Base-by-base conservation (phyloP, 306 rosid genomes). In the Gastrolobium bilobum region DNA sequence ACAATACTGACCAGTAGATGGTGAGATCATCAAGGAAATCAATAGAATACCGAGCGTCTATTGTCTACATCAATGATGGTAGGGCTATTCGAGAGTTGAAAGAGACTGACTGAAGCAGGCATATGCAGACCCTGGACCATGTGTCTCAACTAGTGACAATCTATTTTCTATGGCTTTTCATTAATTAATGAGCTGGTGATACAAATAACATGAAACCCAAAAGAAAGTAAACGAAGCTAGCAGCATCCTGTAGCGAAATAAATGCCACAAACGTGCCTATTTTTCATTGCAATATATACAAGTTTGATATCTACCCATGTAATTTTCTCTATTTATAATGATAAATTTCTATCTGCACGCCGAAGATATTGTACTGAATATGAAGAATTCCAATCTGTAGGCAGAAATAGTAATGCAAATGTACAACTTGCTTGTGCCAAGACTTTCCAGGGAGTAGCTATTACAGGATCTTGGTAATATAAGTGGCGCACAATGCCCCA, bases 311-410 rank as follows among this genome's bases (percentile, higher is more conserved):
- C 84, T 83, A 61, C 34, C 47, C 69, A 51, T 59, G 65, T 53
- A 65, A 42, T 52, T 39, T 79, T 60, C 74, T 84, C 67, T 57
- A 52, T 37, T 15, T 78, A 70, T 65, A 57, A 54, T 34, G 62
- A 68, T 57, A 79, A 34, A 51, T 68, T 34, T 76, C 37, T 63
- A 67, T 71, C 79, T 84, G 62, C 81, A 81, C 88, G 72, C 26
- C 46, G 26, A 48, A 50, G 67, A 47, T 67, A 10, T 68, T 74
- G 70, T 42, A 44, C 70, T 30, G 56, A 65, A 64, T 76, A 60
- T 79, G 75, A 73, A 79, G 10, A 81, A 58, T 72, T 69, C 7
- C 66, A 64, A 58, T 38, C 29, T 20, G 20, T 3, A 51, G 71
- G 38, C 57, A 71, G 81, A 75, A 80, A 59, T 35, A 20, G 11